Base-by-base conservation (phyloP, 179 eudicot species). In the Patellifolia procumbens region DNA sequence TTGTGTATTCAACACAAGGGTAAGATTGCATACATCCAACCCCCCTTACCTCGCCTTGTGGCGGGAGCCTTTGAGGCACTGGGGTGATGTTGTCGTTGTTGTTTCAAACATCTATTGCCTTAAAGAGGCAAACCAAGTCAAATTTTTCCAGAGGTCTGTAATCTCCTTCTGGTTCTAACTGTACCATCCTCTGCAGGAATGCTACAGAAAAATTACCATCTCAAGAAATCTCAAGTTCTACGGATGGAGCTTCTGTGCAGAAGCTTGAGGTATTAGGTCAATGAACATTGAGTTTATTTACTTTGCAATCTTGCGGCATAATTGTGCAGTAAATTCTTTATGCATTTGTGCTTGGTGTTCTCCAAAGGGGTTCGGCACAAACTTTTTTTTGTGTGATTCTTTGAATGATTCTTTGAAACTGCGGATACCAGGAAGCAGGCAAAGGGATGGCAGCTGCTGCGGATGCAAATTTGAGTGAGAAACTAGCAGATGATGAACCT, bases 381-480 rank as follows among this genome's bases (percentile, higher is more conserved):
- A 24, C 37, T 49, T 52, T 11, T 32, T 28, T 19, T 64, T n/a
- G 59, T 53, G 39, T 17, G 28, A 37, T 66, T 62, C 35, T 9
- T 48, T 59, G 34, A 26, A 32, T 28, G 43, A 20, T 78, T 52
- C 2, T 15, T 74, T 66, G 43, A 60, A 68, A n/a, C 43, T 52
- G n/a, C 73, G 58, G 39, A 56, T 74, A 43, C 39, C 85, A 95
- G 99, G 99, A 91, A 81, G 93, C 87, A 6, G 87, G 83, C 77
- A 93, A 95, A 78, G 96, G 89, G 61, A 87, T 83, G 81, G 83
- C 89, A 46, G 85, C 80, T 84, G 90, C 90, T 78, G 97, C 88
- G 32, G 86, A 88, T 76, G 78, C 78, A 24, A 86, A 90, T 76
- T 83, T 81, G 60, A 86, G 84, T 20, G 88, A 89, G 81, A 93